Percentiles rank a stretch among this genome's conserved stretches.
Evolutionary conservation across 805 yeast genomes (phyloP).

Genomic region (Lachancea quebecensis): DNA sequence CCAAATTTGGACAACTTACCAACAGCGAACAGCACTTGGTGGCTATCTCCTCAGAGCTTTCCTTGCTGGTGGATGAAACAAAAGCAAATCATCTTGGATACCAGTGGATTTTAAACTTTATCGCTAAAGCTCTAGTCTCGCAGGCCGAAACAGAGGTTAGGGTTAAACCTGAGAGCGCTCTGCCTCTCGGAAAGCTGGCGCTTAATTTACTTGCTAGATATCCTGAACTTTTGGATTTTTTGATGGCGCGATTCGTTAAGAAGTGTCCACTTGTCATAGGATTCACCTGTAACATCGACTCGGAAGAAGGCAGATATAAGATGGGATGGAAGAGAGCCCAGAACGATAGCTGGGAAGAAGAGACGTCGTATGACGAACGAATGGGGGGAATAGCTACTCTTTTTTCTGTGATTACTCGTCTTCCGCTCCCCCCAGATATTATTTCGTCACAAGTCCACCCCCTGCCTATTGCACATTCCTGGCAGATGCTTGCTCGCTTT

Average conservation of each 20-base stretch:
- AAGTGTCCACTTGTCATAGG: constrained; percentile 90
- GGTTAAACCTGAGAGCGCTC: constrained; percentile 67
- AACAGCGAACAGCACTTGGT: constrained; percentile 56
- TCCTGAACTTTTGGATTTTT: constrained; percentile 36
- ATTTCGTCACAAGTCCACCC: constrained; percentile 39
- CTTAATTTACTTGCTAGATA: constrained; percentile 43
- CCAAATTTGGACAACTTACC: constrained; percentile 88
- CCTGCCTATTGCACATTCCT: constrained; percentile 47
- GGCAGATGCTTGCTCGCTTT: constrained; percentile 70
- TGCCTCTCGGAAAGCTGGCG: constrained; percentile 70
- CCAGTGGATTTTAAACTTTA: constrained; percentile 70
- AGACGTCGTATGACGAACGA: constrained; percentile 72
- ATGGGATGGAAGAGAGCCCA: constrained; percentile 80
- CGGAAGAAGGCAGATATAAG: constrained; percentile 70
- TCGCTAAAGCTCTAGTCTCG: constrained; percentile 77
- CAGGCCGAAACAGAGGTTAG: constrained; percentile 92
- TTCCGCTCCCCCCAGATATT: constrained; percentile 30
- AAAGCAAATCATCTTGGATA: constrained; percentile 46
- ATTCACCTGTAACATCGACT: constrained; percentile 62
- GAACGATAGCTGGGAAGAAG: constrained; percentile 43
- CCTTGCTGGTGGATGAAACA: constrained; percentile 43
- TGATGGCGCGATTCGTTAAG: constrained; percentile 76
- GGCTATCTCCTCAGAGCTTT: constrained; percentile 42
- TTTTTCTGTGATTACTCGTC: constrained; percentile 66
- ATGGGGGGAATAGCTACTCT: constrained; percentile 80